Evolutionary conservation across 208 protist genomes (phyloP), one percentile per base, ranked within the genome.

Genomic region (Kentomonas sorsogonicus): DNA sequence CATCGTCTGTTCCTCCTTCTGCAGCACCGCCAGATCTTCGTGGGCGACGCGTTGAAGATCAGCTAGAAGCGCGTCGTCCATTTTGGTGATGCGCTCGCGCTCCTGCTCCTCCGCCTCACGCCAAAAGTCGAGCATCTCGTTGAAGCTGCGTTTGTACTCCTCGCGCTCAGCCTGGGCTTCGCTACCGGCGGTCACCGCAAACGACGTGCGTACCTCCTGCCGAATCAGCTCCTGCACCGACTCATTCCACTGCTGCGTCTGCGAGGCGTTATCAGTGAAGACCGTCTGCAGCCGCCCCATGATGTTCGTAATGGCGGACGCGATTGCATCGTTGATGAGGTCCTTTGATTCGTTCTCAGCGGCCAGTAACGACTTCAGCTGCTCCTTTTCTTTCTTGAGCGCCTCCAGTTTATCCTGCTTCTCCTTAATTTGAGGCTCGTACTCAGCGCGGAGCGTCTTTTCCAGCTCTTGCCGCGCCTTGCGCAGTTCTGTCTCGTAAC

Each of bases 91-190:
- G 1, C 70, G 69, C 15, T 78, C 72, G n/a, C 77, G 66, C 67
- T 86, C 67, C 40, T 83, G 63, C 16, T 73, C 70, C 59, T 89
- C 86, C 15, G 79, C 79, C 18, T 72, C 39, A 25, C 72, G 63
- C 86, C 86, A 93, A 50, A 90, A 88, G 7, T 63, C 70, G 23
- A 93, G 72, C 60, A 82, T 72, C 18, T 90, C 86, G 13, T 65
- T 43, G 59, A 93, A 90, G 51, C 74, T 60, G 25, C 66, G 72
- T 39, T 62, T 34, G 51, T 81, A 76, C 55, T 82, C 81, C 26
- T 73, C 63, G 13, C 79, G 75, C 66, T 89, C 82, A 0, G 66
- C 60, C 60, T 88, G 71, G 10, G 74, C 63, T 31, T 88, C 82
- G 61, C 69, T 83, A 30, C 74, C 77, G 27, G 60, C 76, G 18